These are phyloP conservation scores for Smallanthus sonchifolius DNA, from an alignment of 129 eudicot genomes.

Conservation along the genomic window DNA sequence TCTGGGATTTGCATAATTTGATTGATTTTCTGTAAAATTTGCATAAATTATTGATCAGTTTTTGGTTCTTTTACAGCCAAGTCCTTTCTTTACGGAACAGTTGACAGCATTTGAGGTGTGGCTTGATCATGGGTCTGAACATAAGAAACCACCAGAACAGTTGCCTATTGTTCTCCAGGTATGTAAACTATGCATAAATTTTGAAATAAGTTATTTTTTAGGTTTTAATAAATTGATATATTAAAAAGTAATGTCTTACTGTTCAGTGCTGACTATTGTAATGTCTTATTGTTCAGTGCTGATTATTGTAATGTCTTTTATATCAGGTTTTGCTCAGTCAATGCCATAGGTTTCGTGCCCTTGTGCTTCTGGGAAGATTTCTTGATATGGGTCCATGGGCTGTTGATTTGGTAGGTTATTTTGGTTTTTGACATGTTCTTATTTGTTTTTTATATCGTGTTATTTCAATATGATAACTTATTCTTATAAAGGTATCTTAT, in stretches of 20 bases:
- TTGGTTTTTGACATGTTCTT: slow-evolving; percentile 1
- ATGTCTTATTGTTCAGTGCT: not conserved
- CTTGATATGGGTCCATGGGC: slow-evolving; percentile 99
- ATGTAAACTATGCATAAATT: not conserved
- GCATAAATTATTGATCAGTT: not conserved
- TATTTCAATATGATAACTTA: not conserved
- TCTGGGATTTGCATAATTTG: slow-evolving; percentile 12
- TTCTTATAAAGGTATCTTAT: not conserved
- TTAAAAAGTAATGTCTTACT: not conserved
- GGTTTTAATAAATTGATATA: not conserved
- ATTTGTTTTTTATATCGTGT: not conserved
- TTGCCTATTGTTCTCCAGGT: slow-evolving; percentile 99
- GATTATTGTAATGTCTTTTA: not conserved
- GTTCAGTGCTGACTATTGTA: not conserved
- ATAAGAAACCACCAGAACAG: slow-evolving; percentile 95
- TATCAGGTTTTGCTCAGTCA: slow-evolving; percentile 86
- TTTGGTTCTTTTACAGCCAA: slow-evolving; percentile 51
- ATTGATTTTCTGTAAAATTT: not conserved
- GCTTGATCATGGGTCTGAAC: slow-evolving; percentile 99
- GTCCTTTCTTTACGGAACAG: slow-evolving; percentile 93
- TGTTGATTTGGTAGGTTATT: slow-evolving; percentile 76
- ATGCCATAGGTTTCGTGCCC: slow-evolving; percentile 89
- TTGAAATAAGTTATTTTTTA: not conserved
- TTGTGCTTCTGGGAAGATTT: slow-evolving; percentile 94
- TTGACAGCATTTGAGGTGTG: slow-evolving; percentile 95